Percentiles rank a stretch among this genome's conserved stretches.
phyloP scores from a whole-genome alignment of 164 flowering plant genomes.

The Nymphaea colorata region DNA sequence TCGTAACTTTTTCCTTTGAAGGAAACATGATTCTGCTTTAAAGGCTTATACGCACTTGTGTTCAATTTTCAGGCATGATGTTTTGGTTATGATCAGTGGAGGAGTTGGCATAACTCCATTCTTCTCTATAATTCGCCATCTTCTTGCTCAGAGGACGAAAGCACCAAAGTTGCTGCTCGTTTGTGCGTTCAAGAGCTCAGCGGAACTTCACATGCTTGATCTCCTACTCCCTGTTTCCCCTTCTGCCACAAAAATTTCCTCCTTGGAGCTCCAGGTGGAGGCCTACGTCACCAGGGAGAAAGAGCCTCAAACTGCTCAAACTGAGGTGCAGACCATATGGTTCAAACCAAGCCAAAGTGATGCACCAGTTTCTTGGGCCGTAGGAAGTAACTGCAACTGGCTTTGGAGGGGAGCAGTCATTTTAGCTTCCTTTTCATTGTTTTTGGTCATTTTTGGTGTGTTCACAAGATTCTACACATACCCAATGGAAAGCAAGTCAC shows the following conservation, averaged over 20 bases:
- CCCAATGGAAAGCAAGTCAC: constrained; percentile 50
- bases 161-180: constrained; percentile 30
- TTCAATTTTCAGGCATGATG: constrained; percentile 49
- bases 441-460: constrained; percentile 40
- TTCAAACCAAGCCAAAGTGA: constrained; percentile 52
- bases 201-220: constrained; percentile 58
- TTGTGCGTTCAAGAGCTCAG: constrained; percentile 43
- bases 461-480: constrained; percentile 41
- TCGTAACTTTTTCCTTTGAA: too few relatives aligned
- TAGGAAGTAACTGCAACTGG: constrained; percentile 52
- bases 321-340: constrained; percentile 26
- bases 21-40: too few relatives aligned
- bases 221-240: constrained; percentile 43
- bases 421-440: constrained; percentile 52
- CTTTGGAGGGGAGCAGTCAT: constrained; percentile 64
- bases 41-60: too few relatives aligned
- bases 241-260: constrained; percentile 22
- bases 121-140: constrained; percentile 58
- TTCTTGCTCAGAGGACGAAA: constrained; percentile 22
- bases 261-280: constrained; percentile 43
- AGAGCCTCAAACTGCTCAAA: constrained; percentile 2
- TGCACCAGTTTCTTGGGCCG: constrained; percentile 34
- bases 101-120: constrained; percentile 85
- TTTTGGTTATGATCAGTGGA: constrained; percentile 70
- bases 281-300: constrained; percentile 71